Conservation (phyloP, 306 rosid species). For the Prunus mongolica region DNA sequence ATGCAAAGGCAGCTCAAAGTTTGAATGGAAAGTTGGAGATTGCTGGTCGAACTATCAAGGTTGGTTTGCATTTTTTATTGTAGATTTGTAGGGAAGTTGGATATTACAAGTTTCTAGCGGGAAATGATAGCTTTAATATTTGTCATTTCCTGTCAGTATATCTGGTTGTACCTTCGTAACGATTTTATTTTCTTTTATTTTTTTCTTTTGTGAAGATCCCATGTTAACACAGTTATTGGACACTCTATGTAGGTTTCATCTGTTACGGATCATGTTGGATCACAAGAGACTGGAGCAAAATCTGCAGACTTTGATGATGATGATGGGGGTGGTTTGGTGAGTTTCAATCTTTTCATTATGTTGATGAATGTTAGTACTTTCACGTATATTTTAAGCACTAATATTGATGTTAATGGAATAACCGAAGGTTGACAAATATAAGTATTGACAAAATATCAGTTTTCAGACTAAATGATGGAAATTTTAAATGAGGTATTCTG, state of each 20-base stretch:
- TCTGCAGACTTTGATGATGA: constrained; percentile 96
- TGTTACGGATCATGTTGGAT: constrained; percentile 86
- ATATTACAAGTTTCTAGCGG: not conserved
- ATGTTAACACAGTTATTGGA: not conserved
- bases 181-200: not conserved
- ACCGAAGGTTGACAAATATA: not conserved
- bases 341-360: constrained; percentile 18
- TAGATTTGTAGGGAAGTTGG: not conserved
- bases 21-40: constrained; percentile 93
- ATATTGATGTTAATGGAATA: not conserved
- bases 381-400: not conserved
- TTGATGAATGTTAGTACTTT: not conserved
- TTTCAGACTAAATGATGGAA: not conserved
- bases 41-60: constrained; percentile 95
- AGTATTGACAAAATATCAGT: not conserved
- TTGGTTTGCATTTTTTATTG: constrained; percentile 19
- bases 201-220: not conserved
- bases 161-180: not conserved
- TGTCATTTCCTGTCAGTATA: not conserved
- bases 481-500: not conserved
- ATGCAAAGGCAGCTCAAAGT: constrained; percentile 96
- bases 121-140: not conserved
- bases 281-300: constrained; percentile 78
- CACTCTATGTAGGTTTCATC: constrained; percentile 68
- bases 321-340: constrained; percentile 95